Evolutionary conservation across 2,329 filamentous ascomycete genomes (phyloP).

Genomic region (Diaporthe capsici): DNA sequence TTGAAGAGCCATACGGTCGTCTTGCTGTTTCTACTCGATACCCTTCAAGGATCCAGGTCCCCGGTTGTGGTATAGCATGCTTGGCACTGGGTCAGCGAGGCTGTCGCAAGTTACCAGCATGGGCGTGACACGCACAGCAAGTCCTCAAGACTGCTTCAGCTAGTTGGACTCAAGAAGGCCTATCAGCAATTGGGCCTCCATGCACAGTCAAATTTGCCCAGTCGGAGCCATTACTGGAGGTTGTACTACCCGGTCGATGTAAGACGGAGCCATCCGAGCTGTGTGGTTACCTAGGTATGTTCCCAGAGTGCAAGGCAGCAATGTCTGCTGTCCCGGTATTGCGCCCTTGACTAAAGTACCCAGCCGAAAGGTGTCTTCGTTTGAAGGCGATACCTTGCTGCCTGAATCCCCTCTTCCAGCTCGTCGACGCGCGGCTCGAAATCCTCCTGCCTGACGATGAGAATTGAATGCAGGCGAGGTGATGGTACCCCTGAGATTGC

Average conservation of each 20-base stretch:
- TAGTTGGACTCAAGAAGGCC: not conserved
- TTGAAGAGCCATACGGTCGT: not conserved
- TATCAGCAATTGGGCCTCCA: not conserved
- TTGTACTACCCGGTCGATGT: too few species aligned
- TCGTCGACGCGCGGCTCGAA: not conserved
- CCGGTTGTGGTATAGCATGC: not conserved
- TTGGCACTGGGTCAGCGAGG: not conserved
- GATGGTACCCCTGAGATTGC: not conserved
- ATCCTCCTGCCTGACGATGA: conserved; percentile 8
- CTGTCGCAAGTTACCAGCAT: not conserved
- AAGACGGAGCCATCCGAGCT: not conserved
- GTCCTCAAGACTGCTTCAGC: not conserved
- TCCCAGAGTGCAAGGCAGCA: not conserved
- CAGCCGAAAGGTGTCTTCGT: too few species aligned
- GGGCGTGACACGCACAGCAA: not conserved
- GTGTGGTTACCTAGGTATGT: not conserved
- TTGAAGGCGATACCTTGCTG: not conserved
- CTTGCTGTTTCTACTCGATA: not conserved
- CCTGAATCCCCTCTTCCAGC: not conserved
- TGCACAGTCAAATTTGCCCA: not conserved
- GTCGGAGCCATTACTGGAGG: not conserved
- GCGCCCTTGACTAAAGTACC: not conserved
- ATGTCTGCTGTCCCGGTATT: not conserved
- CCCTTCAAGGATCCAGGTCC: too few species aligned
- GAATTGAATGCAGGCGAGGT: not conserved